A percentile compares a stretch with the other conserved stretches of the same genome.
Conservation (phyloP, 768 basidiomycete genomes). For the Thelephora aurantiotincta region DNA sequence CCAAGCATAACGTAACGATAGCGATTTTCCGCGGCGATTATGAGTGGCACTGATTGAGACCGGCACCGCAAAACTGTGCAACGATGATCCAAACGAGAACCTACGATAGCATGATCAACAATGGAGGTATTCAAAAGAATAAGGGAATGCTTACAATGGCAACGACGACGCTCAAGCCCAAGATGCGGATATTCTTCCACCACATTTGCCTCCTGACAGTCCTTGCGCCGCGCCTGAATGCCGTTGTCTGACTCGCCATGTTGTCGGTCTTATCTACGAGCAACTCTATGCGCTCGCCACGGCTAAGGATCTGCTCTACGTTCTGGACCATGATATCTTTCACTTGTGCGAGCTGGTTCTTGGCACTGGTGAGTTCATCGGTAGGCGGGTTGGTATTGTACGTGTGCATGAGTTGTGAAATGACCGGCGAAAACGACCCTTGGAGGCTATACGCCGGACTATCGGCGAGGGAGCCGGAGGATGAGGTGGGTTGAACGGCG, state of each 20-base stretch:
- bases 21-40: slow-evolving; percentile 8
- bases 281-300: slow-evolving; percentile 92
- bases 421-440: slow-evolving; percentile 53
- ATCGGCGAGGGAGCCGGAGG: slow-evolving; percentile 26
- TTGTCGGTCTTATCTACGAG: slow-evolving; percentile 95
- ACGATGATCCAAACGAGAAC: slow-evolving; percentile 69
- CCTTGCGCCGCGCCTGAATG: slow-evolving; percentile 81
- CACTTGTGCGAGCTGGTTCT: slow-evolving; percentile 76
- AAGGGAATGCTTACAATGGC: slow-evolving; percentile 36
- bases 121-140: slow-evolving; percentile 1
- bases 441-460: slow-evolving; percentile 53
- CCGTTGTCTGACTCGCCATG: slow-evolving; percentile 88
- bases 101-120: slow-evolving; percentile 20
- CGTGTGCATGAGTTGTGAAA: slow-evolving; percentile 66
- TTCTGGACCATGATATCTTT: slow-evolving; percentile 99
- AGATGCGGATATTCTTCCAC: slow-evolving; percentile 70
- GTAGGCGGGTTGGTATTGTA: slow-evolving; percentile 82
- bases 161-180: slow-evolving; percentile 59
- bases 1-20: too few species aligned
- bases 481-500: slow-evolving; percentile 46
- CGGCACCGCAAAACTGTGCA: slow-evolving; percentile 84
- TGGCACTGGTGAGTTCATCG: slow-evolving; percentile 85
- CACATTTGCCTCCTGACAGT: slow-evolving; percentile 78
- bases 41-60: slow-evolving; percentile 50
- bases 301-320: slow-evolving; percentile 87